Conservation (phyloP, 768 basidiomycete genomes). For the Hericium alpestre region DNA sequence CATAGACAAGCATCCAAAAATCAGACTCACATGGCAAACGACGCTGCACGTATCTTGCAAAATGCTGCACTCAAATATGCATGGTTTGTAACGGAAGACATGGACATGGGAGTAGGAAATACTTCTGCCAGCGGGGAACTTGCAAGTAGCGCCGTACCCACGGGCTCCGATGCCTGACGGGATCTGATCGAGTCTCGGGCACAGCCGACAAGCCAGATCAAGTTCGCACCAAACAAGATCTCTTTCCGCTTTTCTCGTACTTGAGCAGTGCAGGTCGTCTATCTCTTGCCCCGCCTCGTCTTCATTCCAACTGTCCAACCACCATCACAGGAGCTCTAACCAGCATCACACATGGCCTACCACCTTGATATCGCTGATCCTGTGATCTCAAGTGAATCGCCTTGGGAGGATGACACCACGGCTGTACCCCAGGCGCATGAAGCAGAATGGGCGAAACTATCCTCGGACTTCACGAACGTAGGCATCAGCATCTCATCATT, state of each 20-base stretch:
- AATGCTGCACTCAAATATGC: no score
- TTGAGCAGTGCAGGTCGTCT: background rate
- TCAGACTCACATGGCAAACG: no score
- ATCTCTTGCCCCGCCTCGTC: background rate
- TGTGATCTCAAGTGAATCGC: conserved; percentile 28
- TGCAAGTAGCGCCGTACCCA: background rate
- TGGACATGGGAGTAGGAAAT: no score
- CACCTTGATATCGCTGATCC: background rate
- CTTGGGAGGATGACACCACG: conserved; percentile 45
- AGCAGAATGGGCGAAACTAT: conserved; percentile 58
- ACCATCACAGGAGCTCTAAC: no score
- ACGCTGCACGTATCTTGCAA: no score
- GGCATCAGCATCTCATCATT: background rate
- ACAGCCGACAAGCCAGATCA: background rate
- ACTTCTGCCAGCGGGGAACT: background rate
- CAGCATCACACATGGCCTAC: background rate
- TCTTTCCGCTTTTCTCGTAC: no score
- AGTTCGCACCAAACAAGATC: no score
- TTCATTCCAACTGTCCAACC: background rate
- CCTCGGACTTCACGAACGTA: conserved; percentile 65
- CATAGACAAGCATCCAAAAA: no score
- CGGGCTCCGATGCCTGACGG: background rate
- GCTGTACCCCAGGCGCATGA: conserved; percentile 22
- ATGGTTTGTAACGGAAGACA: no score
- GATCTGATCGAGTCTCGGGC: background rate